Percentiles rank a stretch among this genome's conserved stretches.
These are phyloP conservation scores for Lepidopterella palustris DNA, from an alignment of 495 filamentous ascomycete species.

Conservation along the genomic window DNA sequence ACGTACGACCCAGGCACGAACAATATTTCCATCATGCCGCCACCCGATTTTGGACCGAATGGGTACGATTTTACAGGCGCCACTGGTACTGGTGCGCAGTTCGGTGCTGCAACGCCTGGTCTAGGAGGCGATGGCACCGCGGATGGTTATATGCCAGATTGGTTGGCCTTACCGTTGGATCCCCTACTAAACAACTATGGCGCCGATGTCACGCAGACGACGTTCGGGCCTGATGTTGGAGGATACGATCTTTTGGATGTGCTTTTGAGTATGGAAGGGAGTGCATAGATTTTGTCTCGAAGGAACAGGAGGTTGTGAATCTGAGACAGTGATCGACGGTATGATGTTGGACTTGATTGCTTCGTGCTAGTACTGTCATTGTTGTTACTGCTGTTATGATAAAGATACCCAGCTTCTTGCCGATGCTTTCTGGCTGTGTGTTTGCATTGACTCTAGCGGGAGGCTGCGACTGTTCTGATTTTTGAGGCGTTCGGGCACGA, in stretches of 20 bases:
- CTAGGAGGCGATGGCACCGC: neutral
- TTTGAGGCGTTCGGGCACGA: too few species aligned
- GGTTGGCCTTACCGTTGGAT: conserved; percentile 45
- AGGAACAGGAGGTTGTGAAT: neutral
- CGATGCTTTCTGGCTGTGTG: too few species aligned
- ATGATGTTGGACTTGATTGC: neutral
- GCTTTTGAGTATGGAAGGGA: conserved; percentile 23
- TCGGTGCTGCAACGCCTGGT: neutral
- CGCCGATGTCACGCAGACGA: conserved; percentile 36
- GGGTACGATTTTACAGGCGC: conserved; percentile 3
- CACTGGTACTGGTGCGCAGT: neutral
- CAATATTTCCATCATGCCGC: conserved; percentile 44
- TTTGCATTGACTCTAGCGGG: too few species aligned
- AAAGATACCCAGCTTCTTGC: too few species aligned
- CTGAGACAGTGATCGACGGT: neutral
- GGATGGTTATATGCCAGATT: conserved; percentile 34
- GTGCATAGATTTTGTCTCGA: neutral
- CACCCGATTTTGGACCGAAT: conserved; percentile 33
- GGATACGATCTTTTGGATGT: conserved; percentile 39
- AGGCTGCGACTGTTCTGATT: too few species aligned
- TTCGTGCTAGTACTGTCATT: neutral
- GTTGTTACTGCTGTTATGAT: too few species aligned
- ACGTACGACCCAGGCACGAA: conserved; percentile 39
- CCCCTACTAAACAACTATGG: conserved; percentile 36
- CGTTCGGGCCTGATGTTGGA: conserved; percentile 38